Evolutionary conservation across 345 rosid species (phyloP), one percentile per base, ranked within the genome.

Genomic region (Theobroma cacao): DNA sequence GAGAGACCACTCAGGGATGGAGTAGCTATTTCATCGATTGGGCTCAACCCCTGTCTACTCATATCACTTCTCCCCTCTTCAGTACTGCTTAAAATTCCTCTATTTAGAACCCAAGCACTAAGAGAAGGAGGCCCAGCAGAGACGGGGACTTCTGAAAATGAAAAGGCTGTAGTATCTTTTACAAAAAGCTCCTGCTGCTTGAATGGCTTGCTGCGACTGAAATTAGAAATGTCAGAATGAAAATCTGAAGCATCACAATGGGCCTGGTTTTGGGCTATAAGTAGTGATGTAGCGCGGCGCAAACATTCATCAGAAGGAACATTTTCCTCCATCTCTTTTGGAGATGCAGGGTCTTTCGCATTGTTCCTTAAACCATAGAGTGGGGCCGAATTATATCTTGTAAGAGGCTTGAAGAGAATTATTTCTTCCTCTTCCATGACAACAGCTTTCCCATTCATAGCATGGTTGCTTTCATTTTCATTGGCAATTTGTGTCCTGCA

Each of bases 361-460:
- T 62, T 77, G 52, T 75, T 71, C 72, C 14, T 52, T 60, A 78
- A 81, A 48, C 79, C 82, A 82, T 77, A 79, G 72, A 88, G 80
- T 3, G 99, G 99, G 75, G 92, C 98, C 34, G 99, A 95, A 63
- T 92, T 93, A 85, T 89, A 84, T 78, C 98, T 88, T 61, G 89
- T 82, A 52, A 93, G 95, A 71, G 99, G 99, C 88, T 92, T 90
- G 86, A 95, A 93, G 73, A 95, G 96, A 84, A 95, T 95, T 80
- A 93, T 95, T 85, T 93, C 98, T 82, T 95, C 97, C 78, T 95
- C 99, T 74, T 95, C 99, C 55, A 74, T n/a, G 38, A 85, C 81
- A 76, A 78, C 77, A 26, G 89, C 82, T 83, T 83, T 85, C 45
- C 82, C 86, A 43, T 75, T 63, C 77, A 68, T 80, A 47, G 15